Conservation (phyloP, 805 yeast species). For the Candida stauntonica region DNA sequence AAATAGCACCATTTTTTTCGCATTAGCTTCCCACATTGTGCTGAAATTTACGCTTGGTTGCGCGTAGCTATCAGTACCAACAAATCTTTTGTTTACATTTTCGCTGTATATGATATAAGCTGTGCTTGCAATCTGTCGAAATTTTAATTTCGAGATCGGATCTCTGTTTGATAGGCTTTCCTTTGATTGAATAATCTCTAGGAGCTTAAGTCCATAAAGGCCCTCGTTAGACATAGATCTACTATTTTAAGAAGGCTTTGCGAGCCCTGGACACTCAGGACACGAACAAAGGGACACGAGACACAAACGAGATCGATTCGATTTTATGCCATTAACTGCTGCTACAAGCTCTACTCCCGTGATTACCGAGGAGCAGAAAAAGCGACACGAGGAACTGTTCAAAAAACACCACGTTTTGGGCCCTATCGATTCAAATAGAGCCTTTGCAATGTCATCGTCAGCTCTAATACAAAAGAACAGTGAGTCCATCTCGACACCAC, state of each 20-base stretch:
- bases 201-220: too few relatives aligned
- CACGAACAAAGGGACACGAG: background rate
- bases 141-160: too few relatives aligned
- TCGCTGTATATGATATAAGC: too few relatives aligned
- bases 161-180: too few relatives aligned
- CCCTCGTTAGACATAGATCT: too few relatives aligned
- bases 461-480: background rate
- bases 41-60: slow-evolving; percentile 5
- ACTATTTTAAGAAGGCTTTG: too few relatives aligned
- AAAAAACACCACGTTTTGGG: slow-evolving; percentile 20
- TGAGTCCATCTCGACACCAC: slow-evolving; percentile 2
- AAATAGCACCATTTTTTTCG: slow-evolving; percentile 39
- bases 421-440: slow-evolving; percentile 11
- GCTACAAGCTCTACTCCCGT: background rate
- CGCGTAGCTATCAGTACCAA: too few relatives aligned
- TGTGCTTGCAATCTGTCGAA: too few relatives aligned
- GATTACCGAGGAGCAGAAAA: slow-evolving; percentile 15
- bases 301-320: slow-evolving; percentile 1
- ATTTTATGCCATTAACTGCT: background rate
- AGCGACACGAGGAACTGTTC: slow-evolving; percentile 18
- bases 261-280: too few relatives aligned
- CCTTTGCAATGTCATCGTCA: slow-evolving; percentile 2
- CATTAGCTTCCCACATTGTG: background rate
- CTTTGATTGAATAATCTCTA: too few relatives aligned
- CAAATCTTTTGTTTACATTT: slow-evolving; percentile 11